Base-by-base conservation (phyloP, 306 rosid genomes). In the Fragaria ananassa region DNA sequence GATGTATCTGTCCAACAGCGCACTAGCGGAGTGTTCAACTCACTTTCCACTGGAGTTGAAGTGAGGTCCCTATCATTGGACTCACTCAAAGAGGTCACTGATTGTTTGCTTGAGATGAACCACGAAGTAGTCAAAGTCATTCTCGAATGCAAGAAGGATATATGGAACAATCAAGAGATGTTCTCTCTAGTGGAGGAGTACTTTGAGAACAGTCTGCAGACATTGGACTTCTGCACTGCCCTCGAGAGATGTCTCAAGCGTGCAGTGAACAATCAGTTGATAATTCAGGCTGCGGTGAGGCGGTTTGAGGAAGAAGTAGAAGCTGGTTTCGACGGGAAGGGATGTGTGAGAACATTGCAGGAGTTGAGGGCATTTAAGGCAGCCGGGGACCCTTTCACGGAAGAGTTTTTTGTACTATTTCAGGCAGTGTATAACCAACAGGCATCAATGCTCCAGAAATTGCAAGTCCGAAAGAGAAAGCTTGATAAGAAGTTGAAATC, bases 401-500 rank as follows among this genome's bases (percentile, higher is more conserved):
- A 89, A 53, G 97, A 88, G 79, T 95, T 95, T 76, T 83, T 85
- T 71, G 75, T 8, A 2, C 49, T 92, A 76, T 88, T 95, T 79
- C 84, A 79, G 12, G 71, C 85, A 8, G 91, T 92, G 62, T 88
- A 83, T 84, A 27, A 67, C 12, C 81, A 86, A 42, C 98, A 95
- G 68, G 42, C 61, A 9, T 76, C 85, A 7, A 84, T 89, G 96
- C 74, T 89, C 65, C 75, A 79, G 75, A 85, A 89, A 42, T 60
- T 95, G 86, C 86, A 77, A 54, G 39, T 29, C 8, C 80, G 80
- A 54, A 90, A 92, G 90, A 86, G 65, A 46, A 89, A 90, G 81
- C 91, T 95, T 21, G 98, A 92, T 76, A 89, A 87, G 88, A 95
- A 90, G 80, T 74, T 90, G 85, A 82, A 85, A 76, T 86, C 92